Conservation (phyloP, 2,329 filamentous ascomycete genomes). For the Aspergillus sp. region DNA sequence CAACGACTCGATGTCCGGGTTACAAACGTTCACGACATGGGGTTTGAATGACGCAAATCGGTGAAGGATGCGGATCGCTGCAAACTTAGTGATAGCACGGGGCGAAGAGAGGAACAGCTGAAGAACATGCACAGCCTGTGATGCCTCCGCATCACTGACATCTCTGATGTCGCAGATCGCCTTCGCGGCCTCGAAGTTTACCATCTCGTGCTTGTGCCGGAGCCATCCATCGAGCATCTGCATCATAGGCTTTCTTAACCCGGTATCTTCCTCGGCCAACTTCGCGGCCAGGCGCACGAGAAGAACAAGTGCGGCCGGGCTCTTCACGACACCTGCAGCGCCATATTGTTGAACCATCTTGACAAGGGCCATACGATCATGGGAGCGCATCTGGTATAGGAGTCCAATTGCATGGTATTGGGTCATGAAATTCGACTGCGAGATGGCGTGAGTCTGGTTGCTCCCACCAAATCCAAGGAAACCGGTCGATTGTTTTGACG, state of each 20-base stretch:
- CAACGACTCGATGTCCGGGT: constrained; percentile 93
- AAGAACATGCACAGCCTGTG: constrained; percentile 89
- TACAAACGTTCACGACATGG: constrained; percentile 85
- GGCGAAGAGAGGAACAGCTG: constrained; percentile 97
- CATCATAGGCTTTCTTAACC: constrained; percentile 93
- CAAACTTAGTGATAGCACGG: constrained; percentile 94
- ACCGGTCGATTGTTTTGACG: constrained; percentile 81
- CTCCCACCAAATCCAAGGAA: constrained; percentile 92
- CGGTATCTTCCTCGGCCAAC: constrained; percentile 87
- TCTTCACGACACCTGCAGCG: constrained; percentile 87
- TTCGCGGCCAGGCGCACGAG: constrained; percentile 90
- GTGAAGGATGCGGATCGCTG: constrained; percentile 92
- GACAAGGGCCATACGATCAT: constrained; percentile 96
- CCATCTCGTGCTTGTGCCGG: constrained; percentile 98
- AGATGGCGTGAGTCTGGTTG: constrained; percentile 65
- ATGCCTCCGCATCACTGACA: constrained; percentile 85
- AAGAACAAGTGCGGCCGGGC: constrained; percentile 87
- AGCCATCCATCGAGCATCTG: constrained; percentile 94
- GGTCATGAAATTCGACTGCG: constrained; percentile 92
- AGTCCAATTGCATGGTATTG: constrained; percentile 98
- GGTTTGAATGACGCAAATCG: constrained; percentile 97
- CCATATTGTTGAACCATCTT: constrained; percentile 99
- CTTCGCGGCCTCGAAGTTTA: constrained; percentile 98
- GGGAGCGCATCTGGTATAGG: constrained; percentile 94
- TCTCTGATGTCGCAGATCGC: constrained; percentile 94